A percentile compares a stretch with the other conserved stretches of the same genome.
These are phyloP conservation scores for Fusarium staphyleae DNA, from an alignment of 2,329 filamentous ascomycete species.

Conservation along the genomic window DNA sequence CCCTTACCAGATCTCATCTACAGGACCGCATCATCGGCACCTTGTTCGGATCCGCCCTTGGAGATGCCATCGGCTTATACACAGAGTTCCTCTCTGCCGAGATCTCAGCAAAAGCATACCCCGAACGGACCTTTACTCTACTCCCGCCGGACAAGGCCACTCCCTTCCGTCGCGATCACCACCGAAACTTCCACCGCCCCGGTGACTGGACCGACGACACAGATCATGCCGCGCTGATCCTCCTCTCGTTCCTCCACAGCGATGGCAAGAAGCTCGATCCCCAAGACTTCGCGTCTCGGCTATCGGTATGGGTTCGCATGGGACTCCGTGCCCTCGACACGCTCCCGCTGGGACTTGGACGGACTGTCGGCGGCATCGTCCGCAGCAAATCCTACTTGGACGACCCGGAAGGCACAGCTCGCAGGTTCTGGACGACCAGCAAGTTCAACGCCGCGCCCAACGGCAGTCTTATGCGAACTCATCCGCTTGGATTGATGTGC, in stretches of 20 bases:
- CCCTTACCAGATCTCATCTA: conserved; percentile 33
- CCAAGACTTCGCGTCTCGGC: conserved; percentile 53
- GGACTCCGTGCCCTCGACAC: conserved; percentile 56
- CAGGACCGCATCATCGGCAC: conserved; percentile 53
- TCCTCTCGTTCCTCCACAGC: conserved; percentile 57
- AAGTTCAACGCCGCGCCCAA: conserved; percentile 55
- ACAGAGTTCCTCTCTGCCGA: conserved; percentile 57
- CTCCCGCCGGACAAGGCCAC: conserved; percentile 47
- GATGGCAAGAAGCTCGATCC: conserved; percentile 48
- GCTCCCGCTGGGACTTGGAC: conserved; percentile 56
- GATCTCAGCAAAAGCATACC: conserved; percentile 47
- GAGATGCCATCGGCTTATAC: conserved; percentile 62
- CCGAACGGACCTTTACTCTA: conserved; percentile 50
- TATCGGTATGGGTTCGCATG: conserved; percentile 56
- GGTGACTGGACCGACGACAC: conserved; percentile 64
- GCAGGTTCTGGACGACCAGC: conserved; percentile 51
- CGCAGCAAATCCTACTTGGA: conserved; percentile 48
- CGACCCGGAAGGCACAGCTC: conserved; percentile 51
- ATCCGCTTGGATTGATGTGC: conserved; percentile 58
- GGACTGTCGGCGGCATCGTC: conserved; percentile 55
- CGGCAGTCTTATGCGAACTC: conserved; percentile 61
- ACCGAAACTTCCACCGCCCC: conserved; percentile 51
- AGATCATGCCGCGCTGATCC: conserved; percentile 58
- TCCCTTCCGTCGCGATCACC: conserved; percentile 52
- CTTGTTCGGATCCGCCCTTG: conserved; percentile 59